Evolutionary conservation across 306 rosid genomes (phyloP).

Genomic region (barrel medic (Medicago truncatula)): MtrunA17r5.0-ANR NC_053048.1:6412501-6413000

Average conservation of each 20-base stretch:
- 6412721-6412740: constrained; percentile 1
- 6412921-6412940: constrained; percentile 55
- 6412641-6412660: constrained; percentile 28
- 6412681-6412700: constrained; percentile 7
- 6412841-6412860: constrained; percentile 23
- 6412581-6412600: constrained; percentile 23
- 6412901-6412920: constrained; percentile 60
- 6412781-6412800: constrained; percentile 7
- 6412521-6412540: neutral
- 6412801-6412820: constrained; percentile 23
- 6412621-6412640: constrained; percentile 9
- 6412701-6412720: neutral
- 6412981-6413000: constrained; percentile 46
- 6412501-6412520: neutral
- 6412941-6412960: constrained; percentile 33
- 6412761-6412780: constrained; percentile 10
- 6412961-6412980: constrained; percentile 48
- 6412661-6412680: neutral
- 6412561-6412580: constrained; percentile 29
- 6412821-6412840: constrained; percentile 28
- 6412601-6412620: constrained; percentile 15
- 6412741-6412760: neutral
- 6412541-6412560: constrained; percentile 13
- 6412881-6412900: constrained; percentile 15
- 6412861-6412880: constrained; percentile 40